Percentiles rank a stretch among this genome's conserved stretches.
These are phyloP conservation scores for Trichoderma hamatum DNA, from an alignment of 2,329 filamentous ascomycete genomes.

Conservation along the genomic window DNA sequence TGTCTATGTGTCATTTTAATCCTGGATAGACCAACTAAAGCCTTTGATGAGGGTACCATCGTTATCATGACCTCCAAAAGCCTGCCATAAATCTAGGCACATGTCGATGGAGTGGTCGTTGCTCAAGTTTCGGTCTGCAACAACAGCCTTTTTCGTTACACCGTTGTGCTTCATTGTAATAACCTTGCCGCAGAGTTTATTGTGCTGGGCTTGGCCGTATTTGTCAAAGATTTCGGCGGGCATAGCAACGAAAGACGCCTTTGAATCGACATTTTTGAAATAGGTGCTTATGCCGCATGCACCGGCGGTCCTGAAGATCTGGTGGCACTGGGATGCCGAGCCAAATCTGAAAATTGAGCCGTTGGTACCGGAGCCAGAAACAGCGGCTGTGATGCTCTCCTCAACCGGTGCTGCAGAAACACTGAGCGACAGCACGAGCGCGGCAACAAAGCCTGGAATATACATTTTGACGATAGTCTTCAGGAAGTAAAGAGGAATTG, in stretches of 20 bases:
- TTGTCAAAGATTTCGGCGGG: constrained; percentile 12
- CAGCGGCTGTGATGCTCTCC: background rate
- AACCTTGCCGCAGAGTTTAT: constrained; percentile 28
- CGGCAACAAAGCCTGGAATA: constrained; percentile 1
- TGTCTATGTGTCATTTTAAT: no score
- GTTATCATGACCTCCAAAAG: constrained; percentile 22
- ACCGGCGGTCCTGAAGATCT: constrained; percentile 20
- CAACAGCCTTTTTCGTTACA: constrained; percentile 21
- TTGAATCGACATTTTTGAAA: constrained; percentile 9
- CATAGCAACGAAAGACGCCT: constrained; percentile 24
- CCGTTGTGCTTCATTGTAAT: constrained; percentile 28
- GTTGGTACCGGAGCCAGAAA: constrained; percentile 8
- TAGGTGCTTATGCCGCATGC: constrained; percentile 28
- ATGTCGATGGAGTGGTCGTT: constrained; percentile 28
- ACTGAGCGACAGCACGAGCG: constrained; percentile 5
- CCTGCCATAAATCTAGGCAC: constrained; percentile 26
- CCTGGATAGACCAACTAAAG: constrained; percentile 23
- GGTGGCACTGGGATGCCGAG: constrained; percentile 7
- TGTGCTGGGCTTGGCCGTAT: constrained; percentile 19
- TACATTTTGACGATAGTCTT: constrained; percentile 10
- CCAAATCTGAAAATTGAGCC: constrained; percentile 28
- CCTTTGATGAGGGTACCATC: constrained; percentile 25
- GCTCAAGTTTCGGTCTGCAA: constrained; percentile 27
- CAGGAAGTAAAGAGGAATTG: no score
- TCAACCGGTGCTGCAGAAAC: constrained; percentile 18